These are phyloP conservation scores for Chamaenerion angustifolium DNA, from an alignment of 345 rosid genomes.

Conservation along the genomic window DNA sequence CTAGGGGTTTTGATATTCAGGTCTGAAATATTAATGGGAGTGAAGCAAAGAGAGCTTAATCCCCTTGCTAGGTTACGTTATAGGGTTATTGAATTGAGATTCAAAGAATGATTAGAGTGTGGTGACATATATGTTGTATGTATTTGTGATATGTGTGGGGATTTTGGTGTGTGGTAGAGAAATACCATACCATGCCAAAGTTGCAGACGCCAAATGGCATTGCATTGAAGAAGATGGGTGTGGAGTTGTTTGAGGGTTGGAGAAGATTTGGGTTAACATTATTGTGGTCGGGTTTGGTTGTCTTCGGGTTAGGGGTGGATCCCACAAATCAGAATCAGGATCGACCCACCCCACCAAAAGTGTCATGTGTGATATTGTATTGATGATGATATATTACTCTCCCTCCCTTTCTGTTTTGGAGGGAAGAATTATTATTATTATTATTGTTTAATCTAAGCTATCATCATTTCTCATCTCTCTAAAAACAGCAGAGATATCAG, in stretches of 20 bases:
- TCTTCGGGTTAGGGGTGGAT: slow-evolving; percentile 37
- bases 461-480: no score
- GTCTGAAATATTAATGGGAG: not conserved
- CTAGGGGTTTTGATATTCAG: not conserved
- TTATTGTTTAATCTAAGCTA: slow-evolving; percentile 1
- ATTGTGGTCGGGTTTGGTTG: slow-evolving; percentile 5
- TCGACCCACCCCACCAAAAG: slow-evolving; percentile 14
- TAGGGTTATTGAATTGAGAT: no score
- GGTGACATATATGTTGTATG: no score
- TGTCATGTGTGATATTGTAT: slow-evolving; percentile 14
- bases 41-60: slow-evolving; percentile 9
- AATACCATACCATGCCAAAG: not conserved
- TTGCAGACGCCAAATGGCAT: no score
- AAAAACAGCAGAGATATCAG: no score
- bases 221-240: slow-evolving; percentile 5
- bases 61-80: no score
- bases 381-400: slow-evolving; percentile 15
- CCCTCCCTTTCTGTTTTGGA: no score
- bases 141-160: not conserved
- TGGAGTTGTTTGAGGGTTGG: slow-evolving; percentile 10
- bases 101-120: no score
- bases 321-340: slow-evolving; percentile 54
- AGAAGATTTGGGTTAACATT: slow-evolving; percentile 4
- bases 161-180: slow-evolving; percentile 1
- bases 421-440: not conserved